Base-by-base conservation (phyloP, 75 land plant species). In the Pinus taeda region DNA sequence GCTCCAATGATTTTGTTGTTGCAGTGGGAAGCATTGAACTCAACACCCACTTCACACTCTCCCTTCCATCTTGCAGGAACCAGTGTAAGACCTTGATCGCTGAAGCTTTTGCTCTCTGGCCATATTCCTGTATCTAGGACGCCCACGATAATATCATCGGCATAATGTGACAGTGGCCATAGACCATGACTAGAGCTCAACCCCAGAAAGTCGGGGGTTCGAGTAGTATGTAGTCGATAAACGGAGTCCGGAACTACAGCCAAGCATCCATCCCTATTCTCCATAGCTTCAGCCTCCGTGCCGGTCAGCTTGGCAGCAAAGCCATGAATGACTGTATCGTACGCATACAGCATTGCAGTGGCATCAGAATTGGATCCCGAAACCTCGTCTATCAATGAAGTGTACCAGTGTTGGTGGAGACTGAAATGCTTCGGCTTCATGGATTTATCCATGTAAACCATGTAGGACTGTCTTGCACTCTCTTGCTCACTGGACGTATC, bases 1-100 rank as follows among this genome's bases (percentile, higher is more conserved):
- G 97, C 97, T 4, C 97, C 97, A 71, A 93, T 88, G 66, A 93
- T 67, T 78, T 93, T 93, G 37, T 79, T 57, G 80, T 91, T 89
- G 74, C 93, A 91, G 45, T 57, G 21, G 12, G 60, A 49, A 1
- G 80, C 49, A 9, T 79, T 75, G 64, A 91, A 89, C 17, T 67
- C 79, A 24, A 59, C 26, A 7, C 83, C 80, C 6, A 58, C 74
- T 14, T 81, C 83, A 61, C 93, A 91, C 3, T 45, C 62, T 12
- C 93, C 93, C 60, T 84, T 88, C 93, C 93, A 91, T n/a, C 83
- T 71, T n/a, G 75, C 14, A 3, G 93, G 93, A 0, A 45, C 12
- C 9, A 4, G 55, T 8, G 3, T 20, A 21, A 71, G 55, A 57
- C 86, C 75, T 13, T 56, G 20, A 59, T 67, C 86, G 58, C 42